A percentile compares a stretch with the other conserved stretches of the same genome.
Conservation (phyloP, 176 grass and related monocot genomes). For the Coix lacrymajobi region DNA sequence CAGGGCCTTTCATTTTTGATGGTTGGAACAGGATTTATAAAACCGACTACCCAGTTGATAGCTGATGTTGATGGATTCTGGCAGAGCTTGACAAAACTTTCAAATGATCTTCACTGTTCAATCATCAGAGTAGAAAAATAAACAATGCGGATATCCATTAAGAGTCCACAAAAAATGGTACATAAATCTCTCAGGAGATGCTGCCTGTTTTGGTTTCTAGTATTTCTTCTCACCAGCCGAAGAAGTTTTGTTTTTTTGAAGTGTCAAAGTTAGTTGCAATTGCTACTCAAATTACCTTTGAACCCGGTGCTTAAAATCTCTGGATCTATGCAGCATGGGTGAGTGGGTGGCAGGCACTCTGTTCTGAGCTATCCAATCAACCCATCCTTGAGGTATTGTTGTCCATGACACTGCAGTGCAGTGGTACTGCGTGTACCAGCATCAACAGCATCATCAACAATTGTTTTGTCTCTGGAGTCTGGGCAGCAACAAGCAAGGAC, state of each 20-base stretch:
- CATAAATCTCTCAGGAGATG: not conserved
- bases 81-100: not conserved
- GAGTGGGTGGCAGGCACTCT: conserved; percentile 18
- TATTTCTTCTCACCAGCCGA: not conserved
- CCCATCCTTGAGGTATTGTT: conserved; percentile 34
- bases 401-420: conserved; percentile 27
- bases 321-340: conserved; percentile 23
- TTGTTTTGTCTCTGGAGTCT: conserved; percentile 31
- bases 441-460: conserved; percentile 16
- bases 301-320: not conserved
- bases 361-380: conserved; percentile 45
- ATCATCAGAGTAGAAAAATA: not conserved
- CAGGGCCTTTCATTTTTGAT: conserved; percentile 29
- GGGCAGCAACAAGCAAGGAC: conserved; percentile 9
- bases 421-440: conserved; percentile 26
- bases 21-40: conserved; percentile 25
- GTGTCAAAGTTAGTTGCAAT: not conserved
- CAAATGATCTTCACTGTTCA: not conserved
- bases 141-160: not conserved
- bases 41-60: not conserved
- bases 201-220: not conserved
- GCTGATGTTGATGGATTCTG: conserved; percentile 13
- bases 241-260: not conserved
- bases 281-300: not conserved
- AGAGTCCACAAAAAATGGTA: not conserved